Percentiles rank a stretch among this genome's conserved stretches.
Evolutionary conservation across 306 rosid genomes (phyloP).

Genomic region (Quercus wislizeni): DNA sequence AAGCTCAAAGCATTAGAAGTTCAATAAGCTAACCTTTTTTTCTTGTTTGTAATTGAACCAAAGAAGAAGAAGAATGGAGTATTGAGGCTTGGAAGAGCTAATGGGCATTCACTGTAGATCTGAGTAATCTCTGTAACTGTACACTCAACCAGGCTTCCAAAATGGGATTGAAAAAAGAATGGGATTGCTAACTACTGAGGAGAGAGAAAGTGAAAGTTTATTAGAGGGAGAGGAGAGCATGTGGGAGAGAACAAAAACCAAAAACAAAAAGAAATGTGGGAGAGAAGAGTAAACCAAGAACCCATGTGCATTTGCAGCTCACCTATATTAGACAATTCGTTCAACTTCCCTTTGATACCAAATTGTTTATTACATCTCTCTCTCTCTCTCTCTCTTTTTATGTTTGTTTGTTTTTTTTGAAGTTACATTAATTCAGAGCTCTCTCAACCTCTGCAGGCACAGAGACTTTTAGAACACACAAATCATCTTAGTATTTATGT

Average conservation of each 20-base stretch:
- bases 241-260: conserved; percentile 41
- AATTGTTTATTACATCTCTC: not conserved
- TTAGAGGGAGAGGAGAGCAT: conserved; percentile 33
- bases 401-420: conserved; percentile 22
- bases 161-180: conserved; percentile 34
- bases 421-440: conserved; percentile 36
- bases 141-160: conserved; percentile 70
- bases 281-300: conserved; percentile 71
- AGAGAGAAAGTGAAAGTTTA: conserved; percentile 28
- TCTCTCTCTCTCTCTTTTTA: conserved; percentile 13
- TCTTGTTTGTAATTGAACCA: conserved; percentile 15
- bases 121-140: conserved; percentile 63
- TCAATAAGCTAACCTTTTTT: conserved; percentile 37
- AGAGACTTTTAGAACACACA: not conserved
- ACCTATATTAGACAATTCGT: conserved; percentile 62
- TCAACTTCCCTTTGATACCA: conserved; percentile 13
- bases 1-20: conserved; percentile 13
- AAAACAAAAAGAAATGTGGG: conserved; percentile 14
- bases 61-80: conserved; percentile 33
- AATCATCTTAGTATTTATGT: not conserved
- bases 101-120: conserved; percentile 59
- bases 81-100: conserved; percentile 39
- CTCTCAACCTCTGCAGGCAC: conserved; percentile 15
- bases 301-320: conserved; percentile 96
- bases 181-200: conserved; percentile 26